These are phyloP conservation scores for Candida pini DNA, from an alignment of 805 yeast genomes.

Conservation along the genomic window DNA sequence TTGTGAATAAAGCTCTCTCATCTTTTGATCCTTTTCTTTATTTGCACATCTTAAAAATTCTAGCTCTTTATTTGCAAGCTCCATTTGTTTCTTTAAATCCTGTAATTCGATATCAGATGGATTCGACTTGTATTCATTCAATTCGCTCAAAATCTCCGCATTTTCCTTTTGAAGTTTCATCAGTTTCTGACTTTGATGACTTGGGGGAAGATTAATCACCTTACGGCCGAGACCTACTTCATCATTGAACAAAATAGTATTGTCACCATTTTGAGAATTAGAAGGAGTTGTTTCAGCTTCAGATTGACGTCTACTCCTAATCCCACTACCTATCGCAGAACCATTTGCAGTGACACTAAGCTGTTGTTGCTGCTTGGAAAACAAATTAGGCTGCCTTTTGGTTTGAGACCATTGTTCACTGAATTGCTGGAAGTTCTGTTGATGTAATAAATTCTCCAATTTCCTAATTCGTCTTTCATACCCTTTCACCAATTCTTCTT, in stretches of 20 bases:
- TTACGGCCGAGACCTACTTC: slow-evolving; percentile 18
- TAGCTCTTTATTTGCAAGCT: slow-evolving; percentile 12
- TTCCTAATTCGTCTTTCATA: slow-evolving; percentile 69
- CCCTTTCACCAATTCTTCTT: slow-evolving; percentile 45
- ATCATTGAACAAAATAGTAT: slow-evolving; percentile 16
- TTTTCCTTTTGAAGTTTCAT: slow-evolving; percentile 21
- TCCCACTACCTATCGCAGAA: neutral
- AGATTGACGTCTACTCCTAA: slow-evolving; percentile 4
- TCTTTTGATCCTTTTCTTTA: slow-evolving; percentile 11
- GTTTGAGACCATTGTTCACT: slow-evolving; percentile 31
- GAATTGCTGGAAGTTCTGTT: slow-evolving; percentile 56
- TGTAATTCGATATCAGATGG: slow-evolving; percentile 9
- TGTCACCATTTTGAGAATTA: slow-evolving; percentile 5
- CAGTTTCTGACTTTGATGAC: slow-evolving; percentile 22
- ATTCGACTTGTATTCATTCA: slow-evolving; percentile 10
- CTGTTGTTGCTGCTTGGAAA: neutral
- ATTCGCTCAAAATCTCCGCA: slow-evolving; percentile 10
- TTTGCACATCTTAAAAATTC: slow-evolving; percentile 11
- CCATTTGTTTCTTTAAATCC: slow-evolving; percentile 11
- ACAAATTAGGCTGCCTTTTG: slow-evolving; percentile 1
- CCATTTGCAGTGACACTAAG: no score
- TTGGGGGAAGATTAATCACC: slow-evolving; percentile 23
- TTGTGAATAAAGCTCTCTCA: slow-evolving; percentile 8
- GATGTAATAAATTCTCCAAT: slow-evolving; percentile 72
- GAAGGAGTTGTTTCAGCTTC: neutral